Percentiles rank a stretch among this genome's conserved stretches.
Evolutionary conservation across 2,329 filamentous ascomycete species (phyloP).

Genomic region (Aspergillus sp.): DNA sequence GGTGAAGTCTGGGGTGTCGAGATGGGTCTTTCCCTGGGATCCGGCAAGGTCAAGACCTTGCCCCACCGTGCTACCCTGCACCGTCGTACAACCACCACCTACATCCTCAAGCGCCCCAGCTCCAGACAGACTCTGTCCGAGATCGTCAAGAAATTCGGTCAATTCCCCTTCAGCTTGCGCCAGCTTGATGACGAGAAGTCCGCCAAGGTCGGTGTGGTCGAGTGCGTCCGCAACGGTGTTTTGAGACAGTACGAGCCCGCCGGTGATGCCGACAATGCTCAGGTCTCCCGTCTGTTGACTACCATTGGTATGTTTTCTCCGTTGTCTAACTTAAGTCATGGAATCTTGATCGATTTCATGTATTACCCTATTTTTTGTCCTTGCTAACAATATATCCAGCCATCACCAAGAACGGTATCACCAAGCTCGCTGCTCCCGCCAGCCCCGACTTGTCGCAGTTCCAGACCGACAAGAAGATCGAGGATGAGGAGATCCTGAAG

Average conservation of each 20-base stretch:
- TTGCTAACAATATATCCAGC: slow-evolving; percentile 47
- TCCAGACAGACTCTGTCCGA: slow-evolving; percentile 90
- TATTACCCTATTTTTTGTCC: background rate
- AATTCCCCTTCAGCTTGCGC: slow-evolving; percentile 94
- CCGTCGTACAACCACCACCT: slow-evolving; percentile 86
- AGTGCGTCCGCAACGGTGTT: slow-evolving; percentile 89
- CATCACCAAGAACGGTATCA: slow-evolving; percentile 95
- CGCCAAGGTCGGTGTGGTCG: slow-evolving; percentile 91
- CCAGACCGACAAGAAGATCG: slow-evolving; percentile 97
- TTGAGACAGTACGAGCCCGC: slow-evolving; percentile 95
- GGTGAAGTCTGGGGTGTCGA: slow-evolving; percentile 98
- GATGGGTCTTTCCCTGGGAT: slow-evolving; percentile 83
- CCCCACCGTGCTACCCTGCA: slow-evolving; percentile 87
- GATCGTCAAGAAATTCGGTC: slow-evolving; percentile 94
- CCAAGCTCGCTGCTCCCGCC: slow-evolving; percentile 74
- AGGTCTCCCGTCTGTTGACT: slow-evolving; percentile 81
- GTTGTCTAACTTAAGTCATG: no score
- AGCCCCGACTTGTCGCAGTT: slow-evolving; percentile 72
- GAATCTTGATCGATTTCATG: no score
- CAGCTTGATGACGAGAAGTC: slow-evolving; percentile 96
- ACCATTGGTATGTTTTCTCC: slow-evolving; percentile 71
- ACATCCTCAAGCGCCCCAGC: slow-evolving; percentile 87
- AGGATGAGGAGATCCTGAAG: slow-evolving; percentile 90
- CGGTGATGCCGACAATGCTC: slow-evolving; percentile 82
- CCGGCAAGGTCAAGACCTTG: slow-evolving; percentile 90